Percentiles rank a stretch among this genome's conserved stretches.
Evolutionary conservation across 2,329 filamentous ascomycete genomes (phyloP).

Genomic region (Paraphoma sp.): DNA sequence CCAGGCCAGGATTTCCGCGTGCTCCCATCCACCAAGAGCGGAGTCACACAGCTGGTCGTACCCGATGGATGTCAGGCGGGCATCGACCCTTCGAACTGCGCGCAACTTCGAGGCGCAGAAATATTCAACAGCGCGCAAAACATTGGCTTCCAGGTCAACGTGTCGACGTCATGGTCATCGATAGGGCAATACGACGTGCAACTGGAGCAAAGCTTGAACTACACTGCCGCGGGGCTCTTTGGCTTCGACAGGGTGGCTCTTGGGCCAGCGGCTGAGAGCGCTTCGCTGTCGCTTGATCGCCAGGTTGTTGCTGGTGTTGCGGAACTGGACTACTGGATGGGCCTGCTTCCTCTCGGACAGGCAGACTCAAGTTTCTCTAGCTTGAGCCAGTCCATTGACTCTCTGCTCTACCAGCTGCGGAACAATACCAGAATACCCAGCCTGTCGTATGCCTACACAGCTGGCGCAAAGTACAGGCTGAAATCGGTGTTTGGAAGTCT

Average conservation of each 20-base stretch:
- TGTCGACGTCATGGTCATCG: constrained; percentile 40
- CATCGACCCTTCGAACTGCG: constrained; percentile 36
- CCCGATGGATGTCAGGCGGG: constrained; percentile 44
- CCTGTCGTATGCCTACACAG: constrained; percentile 44
- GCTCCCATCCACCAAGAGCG: constrained; percentile 42
- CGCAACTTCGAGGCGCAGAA: constrained; percentile 37
- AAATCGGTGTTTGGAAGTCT: constrained; percentile 46
- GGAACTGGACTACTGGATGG: constrained; percentile 39
- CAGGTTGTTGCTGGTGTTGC: constrained; percentile 41
- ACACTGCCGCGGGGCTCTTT: constrained; percentile 35
- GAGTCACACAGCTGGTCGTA: constrained; percentile 37
- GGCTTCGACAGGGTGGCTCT: constrained; percentile 41
- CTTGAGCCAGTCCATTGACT: constrained; percentile 30
- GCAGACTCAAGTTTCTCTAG: constrained; percentile 40
- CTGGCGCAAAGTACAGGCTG: constrained; percentile 42
- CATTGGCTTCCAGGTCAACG: constrained; percentile 38
- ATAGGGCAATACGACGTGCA: constrained; percentile 42
- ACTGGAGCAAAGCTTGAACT: constrained; percentile 37
- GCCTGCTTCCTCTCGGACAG: constrained; percentile 37
- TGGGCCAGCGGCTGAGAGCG: constrained; percentile 26
- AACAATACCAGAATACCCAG: constrained; percentile 41
- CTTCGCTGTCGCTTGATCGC: constrained; percentile 26
- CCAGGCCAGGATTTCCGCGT: constrained; percentile 49
- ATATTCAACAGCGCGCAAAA: constrained; percentile 38
- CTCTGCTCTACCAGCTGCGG: constrained; percentile 37